Conservation (phyloP, 352 stramenopile species). For the Globisporangium canariense region DNA sequence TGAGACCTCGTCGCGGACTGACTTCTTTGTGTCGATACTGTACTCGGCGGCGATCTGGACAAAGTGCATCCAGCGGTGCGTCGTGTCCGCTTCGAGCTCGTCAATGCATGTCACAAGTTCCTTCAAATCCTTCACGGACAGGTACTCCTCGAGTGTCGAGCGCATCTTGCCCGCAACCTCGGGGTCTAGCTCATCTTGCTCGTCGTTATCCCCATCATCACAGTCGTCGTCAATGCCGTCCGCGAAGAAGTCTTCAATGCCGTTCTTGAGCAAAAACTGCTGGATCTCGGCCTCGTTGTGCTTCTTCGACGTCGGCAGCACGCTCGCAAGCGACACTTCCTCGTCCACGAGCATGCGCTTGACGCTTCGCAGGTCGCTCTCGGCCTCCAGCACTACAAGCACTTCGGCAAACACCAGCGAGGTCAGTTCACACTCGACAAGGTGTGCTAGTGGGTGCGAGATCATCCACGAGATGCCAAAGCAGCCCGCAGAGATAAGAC, state of each 20-base stretch:
- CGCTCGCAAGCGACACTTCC: constrained; percentile 53
- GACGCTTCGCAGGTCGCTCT: constrained; percentile 63
- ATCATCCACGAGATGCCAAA: constrained; percentile 85
- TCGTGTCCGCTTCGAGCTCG: constrained; percentile 35
- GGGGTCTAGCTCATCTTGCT: constrained; percentile 55
- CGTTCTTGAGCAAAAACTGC: constrained; percentile 59
- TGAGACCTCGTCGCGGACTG: constrained; percentile 41
- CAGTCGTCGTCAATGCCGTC: constrained; percentile 41
- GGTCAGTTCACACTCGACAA: constrained; percentile 60
- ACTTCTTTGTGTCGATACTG: constrained; percentile 51
- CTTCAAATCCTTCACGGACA: constrained; percentile 67
- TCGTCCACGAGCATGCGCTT: constrained; percentile 78
- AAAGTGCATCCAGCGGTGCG: constrained; percentile 66
- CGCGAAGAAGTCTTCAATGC: constrained; percentile 64
- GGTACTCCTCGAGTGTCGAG: constrained; percentile 73
- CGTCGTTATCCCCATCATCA: constrained; percentile 37
- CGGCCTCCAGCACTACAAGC: constrained; percentile 65
- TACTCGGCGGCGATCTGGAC: constrained; percentile 42
- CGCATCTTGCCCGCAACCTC: constrained; percentile 63
- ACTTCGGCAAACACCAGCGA: constrained; percentile 73
- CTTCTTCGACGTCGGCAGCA: constrained; percentile 41
- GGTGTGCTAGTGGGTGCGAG: constrained; percentile 42
- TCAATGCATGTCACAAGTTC: constrained; percentile 77
- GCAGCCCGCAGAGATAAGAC: constrained; percentile 71
- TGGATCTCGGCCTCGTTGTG: constrained; percentile 41